These are phyloP conservation scores for Scheffersomyces insectosa DNA, from an alignment of 1,139 yeast genomes.

Conservation along the genomic window DNA sequence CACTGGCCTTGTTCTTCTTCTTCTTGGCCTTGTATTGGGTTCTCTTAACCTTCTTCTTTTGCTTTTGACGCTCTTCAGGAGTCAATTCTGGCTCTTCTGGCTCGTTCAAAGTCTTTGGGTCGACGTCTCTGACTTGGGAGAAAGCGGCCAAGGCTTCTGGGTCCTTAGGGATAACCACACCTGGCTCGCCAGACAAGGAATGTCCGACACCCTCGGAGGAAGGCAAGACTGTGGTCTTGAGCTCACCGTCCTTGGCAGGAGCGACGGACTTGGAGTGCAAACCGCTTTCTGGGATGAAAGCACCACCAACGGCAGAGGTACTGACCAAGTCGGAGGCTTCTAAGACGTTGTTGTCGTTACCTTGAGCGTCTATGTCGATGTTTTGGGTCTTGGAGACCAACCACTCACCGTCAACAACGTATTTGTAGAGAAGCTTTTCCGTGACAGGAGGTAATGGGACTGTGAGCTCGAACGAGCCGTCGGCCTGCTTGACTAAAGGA, in stretches of 20 bases:
- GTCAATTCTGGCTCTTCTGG: conserved; percentile 20
- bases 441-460: conserved; percentile 49
- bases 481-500: conserved; percentile 57
- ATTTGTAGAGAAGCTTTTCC: conserved; percentile 58
- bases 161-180: conserved; percentile 44
- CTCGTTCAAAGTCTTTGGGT: conserved; percentile 50
- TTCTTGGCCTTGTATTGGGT: conserved; percentile 47
- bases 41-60: conserved; percentile 51
- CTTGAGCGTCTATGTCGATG: conserved; percentile 48
- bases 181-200: conserved; percentile 59
- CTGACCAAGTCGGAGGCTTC: conserved; percentile 36
- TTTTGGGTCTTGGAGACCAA: conserved; percentile 46
- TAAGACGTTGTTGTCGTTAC: conserved; percentile 63
- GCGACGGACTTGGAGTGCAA: conserved; percentile 16
- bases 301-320: conserved; percentile 5
- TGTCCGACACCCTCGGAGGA: conserved; percentile 48
- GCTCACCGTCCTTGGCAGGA: conserved; percentile 43
- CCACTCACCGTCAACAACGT: conserved; percentile 78
- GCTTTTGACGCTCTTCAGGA: conserved; percentile 46
- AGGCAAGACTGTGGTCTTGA: conserved; percentile 58
- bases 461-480: conserved; percentile 60
- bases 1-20: conserved; percentile 41
- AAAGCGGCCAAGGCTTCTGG: conserved; percentile 43
- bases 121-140: conserved; percentile 34
- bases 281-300: conserved; percentile 50